phyloP scores from a whole-genome alignment of 2,329 filamentous ascomycete genomes.

The Taxawa tesnikishii region DNA sequence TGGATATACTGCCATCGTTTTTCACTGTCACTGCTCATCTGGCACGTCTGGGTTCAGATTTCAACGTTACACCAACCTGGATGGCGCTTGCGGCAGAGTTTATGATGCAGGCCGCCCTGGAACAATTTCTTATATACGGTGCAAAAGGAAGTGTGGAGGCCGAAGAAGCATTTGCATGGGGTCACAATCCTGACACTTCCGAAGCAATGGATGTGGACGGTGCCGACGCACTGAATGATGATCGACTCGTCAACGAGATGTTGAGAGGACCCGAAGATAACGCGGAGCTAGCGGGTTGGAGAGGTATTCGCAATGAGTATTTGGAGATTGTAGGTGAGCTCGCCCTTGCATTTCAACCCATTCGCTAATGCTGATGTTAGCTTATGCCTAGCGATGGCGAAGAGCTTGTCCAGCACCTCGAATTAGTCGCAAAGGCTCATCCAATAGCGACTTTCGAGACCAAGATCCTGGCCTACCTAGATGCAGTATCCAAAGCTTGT shows the following conservation, averaged over 20 bases:
- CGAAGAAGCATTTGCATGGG: slow-evolving; percentile 34
- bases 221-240: slow-evolving; percentile 17
- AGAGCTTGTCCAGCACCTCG: slow-evolving; percentile 16
- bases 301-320: slow-evolving; percentile 20
- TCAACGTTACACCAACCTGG: slow-evolving; percentile 26
- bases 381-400: neutral
- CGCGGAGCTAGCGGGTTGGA: slow-evolving; percentile 23
- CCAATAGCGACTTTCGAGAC: slow-evolving; percentile 26
- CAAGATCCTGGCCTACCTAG: slow-evolving; percentile 28
- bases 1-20: slow-evolving; percentile 35
- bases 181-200: slow-evolving; percentile 15
- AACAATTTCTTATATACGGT: slow-evolving; percentile 32
- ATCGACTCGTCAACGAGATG: slow-evolving; percentile 12
- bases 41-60: slow-evolving; percentile 16
- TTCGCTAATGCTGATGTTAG: too few species aligned
- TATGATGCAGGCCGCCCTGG: slow-evolving; percentile 38
- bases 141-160: slow-evolving; percentile 23
- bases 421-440: slow-evolving; percentile 15
- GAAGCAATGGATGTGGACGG: slow-evolving; percentile 7
- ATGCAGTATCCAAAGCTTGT: slow-evolving; percentile 28
- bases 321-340: too few species aligned
- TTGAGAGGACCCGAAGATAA: slow-evolving; percentile 22
- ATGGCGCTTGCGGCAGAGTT: slow-evolving; percentile 33
- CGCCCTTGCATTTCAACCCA: too few species aligned
- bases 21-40: slow-evolving; percentile 33